Evolutionary conservation across 1,139 yeast species (phyloP), one percentile per base, ranked within the genome.

Genomic region (Sugiyamaella pinicola): DNA sequence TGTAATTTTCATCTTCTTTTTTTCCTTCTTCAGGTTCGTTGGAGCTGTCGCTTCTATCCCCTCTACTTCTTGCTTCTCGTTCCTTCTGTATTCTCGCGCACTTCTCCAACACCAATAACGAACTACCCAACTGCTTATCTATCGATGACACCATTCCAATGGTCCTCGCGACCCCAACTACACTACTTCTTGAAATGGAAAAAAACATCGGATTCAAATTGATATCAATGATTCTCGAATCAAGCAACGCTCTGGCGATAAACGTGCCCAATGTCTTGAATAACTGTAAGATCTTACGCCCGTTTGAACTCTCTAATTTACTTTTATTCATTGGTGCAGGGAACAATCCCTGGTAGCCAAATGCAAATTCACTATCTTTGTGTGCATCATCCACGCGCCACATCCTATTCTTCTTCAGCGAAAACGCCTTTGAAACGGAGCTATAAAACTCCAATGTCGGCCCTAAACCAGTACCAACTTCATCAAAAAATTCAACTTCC

Each of bases 391-490:
- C 74, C 29, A 69, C 71, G 60, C 96, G 78, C 99, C 99, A 93
- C 70, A 93, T 73, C 15, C 70, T 71, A 53, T 85, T 70, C 49
- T 76, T 77, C 53, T 76, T 78, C 57, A 73, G 77, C 1, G 86
- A 74, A 65, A 87, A 89, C 57, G 85, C 93, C 57, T 75, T 81
- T 0, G 97, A 89, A 3, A 88, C 93, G 12, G 79, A 74, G 0
- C 97, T 83, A 66, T 89, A 93, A 65, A 93, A 93, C 68, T 93
- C 99, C 57, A 91, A 75, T 0, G 99, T 93, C 1, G 99, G 99
- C 0, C 99, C 99, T 49, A 90, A 72, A 0, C 99, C 99, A 1
- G 96, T 85, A 10, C 99, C 99, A n/a, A 80, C 96, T 67, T 93
- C 99, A 62, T 86, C 91, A 60, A 80, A 84, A 64, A 87, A 93